A percentile compares a stretch with the other conserved stretches of the same genome.
Conservation (phyloP, 2,329 filamentous ascomycete genomes). For the Exophiala alcalophila region DNA sequence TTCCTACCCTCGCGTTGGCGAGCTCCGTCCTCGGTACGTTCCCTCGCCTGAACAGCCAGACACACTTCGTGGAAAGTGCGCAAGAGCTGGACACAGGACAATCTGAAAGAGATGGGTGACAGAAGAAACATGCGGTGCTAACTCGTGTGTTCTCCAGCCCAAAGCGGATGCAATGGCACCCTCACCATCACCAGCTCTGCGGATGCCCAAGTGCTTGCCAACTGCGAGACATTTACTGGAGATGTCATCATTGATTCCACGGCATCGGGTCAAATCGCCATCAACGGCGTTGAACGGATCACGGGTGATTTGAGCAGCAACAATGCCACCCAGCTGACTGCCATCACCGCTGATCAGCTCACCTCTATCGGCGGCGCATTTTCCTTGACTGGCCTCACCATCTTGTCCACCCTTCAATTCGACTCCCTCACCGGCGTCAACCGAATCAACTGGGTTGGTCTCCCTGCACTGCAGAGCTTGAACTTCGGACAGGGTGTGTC, state of each 20-base stretch:
- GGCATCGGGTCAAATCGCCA: conserved; percentile 56
- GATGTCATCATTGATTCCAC: conserved; percentile 61
- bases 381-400: conserved; percentile 64
- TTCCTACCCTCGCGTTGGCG: conserved; percentile 55
- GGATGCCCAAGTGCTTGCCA: conserved; percentile 60
- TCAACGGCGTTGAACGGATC: conserved; percentile 61
- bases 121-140: conserved; percentile 9
- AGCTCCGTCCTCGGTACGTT: conserved; percentile 50
- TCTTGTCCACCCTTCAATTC: conserved; percentile 67
- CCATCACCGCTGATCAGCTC: conserved; percentile 61
- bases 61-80: not conserved
- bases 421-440: conserved; percentile 62
- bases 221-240: conserved; percentile 68
- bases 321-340: conserved; percentile 60
- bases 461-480: conserved; percentile 62
- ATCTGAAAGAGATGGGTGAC: not conserved
- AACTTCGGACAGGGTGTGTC: conserved; percentile 64
- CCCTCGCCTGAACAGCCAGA: not conserved
- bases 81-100: conserved; percentile 16
- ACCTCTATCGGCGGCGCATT: conserved; percentile 67
- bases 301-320: conserved; percentile 52
- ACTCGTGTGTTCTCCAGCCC: conserved; percentile 22
- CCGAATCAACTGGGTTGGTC: conserved; percentile 67
- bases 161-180: conserved; percentile 25
- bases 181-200: conserved; percentile 57